A percentile compares a stretch with the other conserved stretches of the same genome.
These are phyloP conservation scores for Magnolia officinalis DNA, from an alignment of 164 flowering plant genomes.

Conservation along the genomic window DNA sequence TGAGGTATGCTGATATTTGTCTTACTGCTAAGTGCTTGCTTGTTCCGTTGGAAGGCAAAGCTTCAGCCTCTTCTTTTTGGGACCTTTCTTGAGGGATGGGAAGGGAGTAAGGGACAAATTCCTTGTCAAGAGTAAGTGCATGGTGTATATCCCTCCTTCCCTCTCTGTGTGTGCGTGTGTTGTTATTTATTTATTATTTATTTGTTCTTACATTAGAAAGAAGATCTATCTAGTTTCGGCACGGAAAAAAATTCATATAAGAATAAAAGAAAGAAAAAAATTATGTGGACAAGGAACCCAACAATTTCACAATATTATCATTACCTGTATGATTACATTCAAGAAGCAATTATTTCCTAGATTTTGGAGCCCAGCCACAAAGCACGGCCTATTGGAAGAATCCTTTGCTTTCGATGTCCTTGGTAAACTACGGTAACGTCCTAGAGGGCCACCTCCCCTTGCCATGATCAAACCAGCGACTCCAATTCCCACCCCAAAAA, in stretches of 20 bases:
- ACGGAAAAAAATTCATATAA: not conserved
- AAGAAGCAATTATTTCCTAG: constrained; percentile 90
- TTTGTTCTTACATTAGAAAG: not conserved
- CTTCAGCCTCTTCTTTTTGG: too few species aligned
- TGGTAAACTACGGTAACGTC: constrained; percentile 21
- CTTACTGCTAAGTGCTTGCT: too few species aligned
- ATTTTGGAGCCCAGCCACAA: constrained; percentile 76
- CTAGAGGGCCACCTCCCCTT: constrained; percentile 27
- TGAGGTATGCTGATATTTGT: too few species aligned
- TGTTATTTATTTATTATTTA: too few species aligned
- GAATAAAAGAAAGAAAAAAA: not conserved
- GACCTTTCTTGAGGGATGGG: too few species aligned
- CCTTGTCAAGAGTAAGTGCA: too few species aligned
- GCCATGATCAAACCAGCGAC: constrained; percentile 42
- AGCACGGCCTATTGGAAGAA: constrained; percentile 20
- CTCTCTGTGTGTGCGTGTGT: too few species aligned
- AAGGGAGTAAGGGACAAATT: too few species aligned
- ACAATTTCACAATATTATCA: not conserved
- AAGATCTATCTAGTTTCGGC: not conserved
- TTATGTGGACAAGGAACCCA: not conserved
- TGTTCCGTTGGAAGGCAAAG: too few species aligned
- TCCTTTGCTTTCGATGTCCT: constrained; percentile 20
- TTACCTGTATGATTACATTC: constrained; percentile 87
- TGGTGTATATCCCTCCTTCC: too few species aligned
- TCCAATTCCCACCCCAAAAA: constrained; percentile 36